These are phyloP conservation scores for Podila epicladia DNA, from an alignment of 192 early-diverging fungal species.

Conservation along the genomic window DNA sequence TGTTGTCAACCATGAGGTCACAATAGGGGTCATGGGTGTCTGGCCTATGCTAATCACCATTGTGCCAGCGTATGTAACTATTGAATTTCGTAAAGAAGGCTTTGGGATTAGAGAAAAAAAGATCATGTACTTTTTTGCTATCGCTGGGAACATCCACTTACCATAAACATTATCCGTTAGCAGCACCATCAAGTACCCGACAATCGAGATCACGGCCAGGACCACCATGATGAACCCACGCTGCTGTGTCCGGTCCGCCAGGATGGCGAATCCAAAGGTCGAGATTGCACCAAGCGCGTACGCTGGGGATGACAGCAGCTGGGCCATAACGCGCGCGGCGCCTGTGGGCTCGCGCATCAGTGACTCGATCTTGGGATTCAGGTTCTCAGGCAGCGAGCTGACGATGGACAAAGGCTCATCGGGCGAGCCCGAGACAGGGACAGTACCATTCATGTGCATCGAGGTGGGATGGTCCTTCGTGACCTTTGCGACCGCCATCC, in stretches of 20 bases:
- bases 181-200: conserved; percentile 27
- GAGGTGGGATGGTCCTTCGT: not conserved
- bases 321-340: conserved; percentile 21
- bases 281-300: conserved; percentile 24
- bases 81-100: not conserved
- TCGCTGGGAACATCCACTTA: not conserved
- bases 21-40: conserved; percentile 26
- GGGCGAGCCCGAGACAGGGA: not conserved
- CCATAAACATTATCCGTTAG: conserved; percentile 29
- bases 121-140: too few relatives aligned
- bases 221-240: conserved; percentile 27
- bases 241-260: conserved; percentile 40
- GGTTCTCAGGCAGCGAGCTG: not conserved
- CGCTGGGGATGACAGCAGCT: conserved; percentile 16
- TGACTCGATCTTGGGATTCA: conserved; percentile 3
- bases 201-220: conserved; percentile 9
- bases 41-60: conserved; percentile 34
- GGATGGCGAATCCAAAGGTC: conserved; percentile 9
- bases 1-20: conserved; percentile 41
- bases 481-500: conserved; percentile 25
- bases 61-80: conserved; percentile 30
- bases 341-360: conserved; percentile 15
- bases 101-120: not conserved
- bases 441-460: not conserved
- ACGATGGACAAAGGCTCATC: conserved; percentile 11